Conservation (phyloP, 495 filamentous ascomycete species). For the Talaromyces ruber region DNA sequence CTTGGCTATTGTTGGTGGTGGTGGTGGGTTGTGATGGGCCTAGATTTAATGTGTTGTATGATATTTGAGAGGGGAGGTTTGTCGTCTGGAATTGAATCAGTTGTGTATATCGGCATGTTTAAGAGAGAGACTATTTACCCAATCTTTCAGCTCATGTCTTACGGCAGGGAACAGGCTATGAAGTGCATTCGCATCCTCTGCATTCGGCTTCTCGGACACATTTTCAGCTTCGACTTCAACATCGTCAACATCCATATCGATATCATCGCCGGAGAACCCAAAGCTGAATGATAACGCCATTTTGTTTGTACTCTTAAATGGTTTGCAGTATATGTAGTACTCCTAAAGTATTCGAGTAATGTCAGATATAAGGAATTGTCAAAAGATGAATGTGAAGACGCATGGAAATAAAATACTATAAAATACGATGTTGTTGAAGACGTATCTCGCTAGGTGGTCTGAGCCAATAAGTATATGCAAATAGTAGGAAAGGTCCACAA, state of each 20-base stretch:
- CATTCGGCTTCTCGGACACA: neutral
- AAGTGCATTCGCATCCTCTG: slow-evolving; percentile 11
- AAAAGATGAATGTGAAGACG: neutral
- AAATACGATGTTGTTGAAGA: neutral
- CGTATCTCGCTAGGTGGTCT: neutral
- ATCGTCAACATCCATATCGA: slow-evolving; percentile 42
- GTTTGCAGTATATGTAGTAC: no score
- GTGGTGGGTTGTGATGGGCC: slow-evolving; percentile 9
- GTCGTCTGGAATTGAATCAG: slow-evolving; percentile 41
- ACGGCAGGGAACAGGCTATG: slow-evolving; percentile 26
- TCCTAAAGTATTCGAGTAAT: no score
- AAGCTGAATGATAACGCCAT: slow-evolving; percentile 57
- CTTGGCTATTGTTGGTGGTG: slow-evolving; percentile 47
- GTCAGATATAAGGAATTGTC: neutral
- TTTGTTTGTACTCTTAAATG: no score
- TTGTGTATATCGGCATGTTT: neutral
- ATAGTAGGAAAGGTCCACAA: neutral
- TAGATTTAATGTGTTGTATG: slow-evolving; percentile 56
- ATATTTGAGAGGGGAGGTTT: slow-evolving; percentile 68
- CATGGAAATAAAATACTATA: neutral
- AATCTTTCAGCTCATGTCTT: slow-evolving; percentile 35
- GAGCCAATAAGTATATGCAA: neutral
- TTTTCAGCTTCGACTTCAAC: slow-evolving; percentile 11
- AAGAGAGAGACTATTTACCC: slow-evolving; percentile 27
- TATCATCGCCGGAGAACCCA: slow-evolving; percentile 76